These are phyloP conservation scores for Drechslerella coelobrocha DNA, from an alignment of 2,329 filamentous ascomycete genomes.

Conservation along the genomic window DNA sequence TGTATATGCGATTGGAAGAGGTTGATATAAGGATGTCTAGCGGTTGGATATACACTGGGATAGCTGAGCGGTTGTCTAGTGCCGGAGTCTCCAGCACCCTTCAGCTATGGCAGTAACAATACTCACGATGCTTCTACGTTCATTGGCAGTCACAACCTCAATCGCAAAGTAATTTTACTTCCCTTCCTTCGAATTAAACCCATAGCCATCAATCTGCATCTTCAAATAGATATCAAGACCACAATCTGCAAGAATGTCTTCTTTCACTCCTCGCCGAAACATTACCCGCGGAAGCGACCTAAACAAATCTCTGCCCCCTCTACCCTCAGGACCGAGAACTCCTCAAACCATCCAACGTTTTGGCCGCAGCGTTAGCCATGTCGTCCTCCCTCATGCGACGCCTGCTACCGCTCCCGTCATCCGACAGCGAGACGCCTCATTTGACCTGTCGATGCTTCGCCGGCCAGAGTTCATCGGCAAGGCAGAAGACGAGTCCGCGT, in stretches of 20 bases:
- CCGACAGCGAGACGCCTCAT: conserved; percentile 21
- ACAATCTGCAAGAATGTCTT: neutral
- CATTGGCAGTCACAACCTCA: too few species aligned
- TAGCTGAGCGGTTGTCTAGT: neutral
- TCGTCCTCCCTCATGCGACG: neutral
- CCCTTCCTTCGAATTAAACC: too few species aligned
- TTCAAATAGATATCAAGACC: neutral
- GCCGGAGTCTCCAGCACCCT: too few species aligned
- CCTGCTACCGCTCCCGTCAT: conserved; percentile 17
- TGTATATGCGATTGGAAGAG: neutral
- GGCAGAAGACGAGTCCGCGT: neutral
- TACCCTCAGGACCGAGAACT: conserved; percentile 23
- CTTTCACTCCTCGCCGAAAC: conserved; percentile 22
- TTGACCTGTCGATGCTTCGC: conserved; percentile 15
- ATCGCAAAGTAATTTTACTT: too few species aligned
- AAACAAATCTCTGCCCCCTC: conserved; percentile 35
- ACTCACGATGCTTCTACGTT: too few species aligned
- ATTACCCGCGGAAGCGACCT: neutral
- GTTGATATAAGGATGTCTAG: neutral
- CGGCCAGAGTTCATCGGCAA: neutral
- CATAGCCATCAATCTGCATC: too few species aligned
- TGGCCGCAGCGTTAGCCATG: conserved; percentile 37
- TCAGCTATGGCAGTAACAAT: too few species aligned
- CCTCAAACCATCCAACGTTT: conserved; percentile 1
- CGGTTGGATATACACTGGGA: neutral